phyloP scores from a whole-genome alignment of 805 yeast species.

The Kodamaea laetipori region DNA sequence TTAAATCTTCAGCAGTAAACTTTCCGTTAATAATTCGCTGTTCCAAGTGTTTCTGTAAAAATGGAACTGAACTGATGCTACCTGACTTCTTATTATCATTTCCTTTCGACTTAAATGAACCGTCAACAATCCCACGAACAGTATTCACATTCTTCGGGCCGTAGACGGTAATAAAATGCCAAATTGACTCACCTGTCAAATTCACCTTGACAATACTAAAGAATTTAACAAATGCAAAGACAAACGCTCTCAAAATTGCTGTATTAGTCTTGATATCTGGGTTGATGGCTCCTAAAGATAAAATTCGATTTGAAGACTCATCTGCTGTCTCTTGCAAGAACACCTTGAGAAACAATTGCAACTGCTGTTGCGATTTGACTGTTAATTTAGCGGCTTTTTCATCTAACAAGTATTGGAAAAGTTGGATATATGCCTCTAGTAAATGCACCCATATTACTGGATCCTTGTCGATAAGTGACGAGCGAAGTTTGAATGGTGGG shows the following conservation, averaged over 20 bases:
- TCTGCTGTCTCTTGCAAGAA: conserved; percentile 62
- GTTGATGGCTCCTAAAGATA: conserved; percentile 72
- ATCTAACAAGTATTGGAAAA: conserved; percentile 50
- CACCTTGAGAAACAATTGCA: conserved; percentile 55
- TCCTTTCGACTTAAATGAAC: conserved; percentile 49
- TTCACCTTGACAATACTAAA: conserved; percentile 59
- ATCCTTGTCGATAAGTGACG: conserved; percentile 77
- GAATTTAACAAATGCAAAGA: conserved; percentile 52
- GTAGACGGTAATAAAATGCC: conserved; percentile 66
- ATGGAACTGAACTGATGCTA: conserved; percentile 45
- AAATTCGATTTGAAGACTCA: conserved; percentile 55
- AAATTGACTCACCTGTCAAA: conserved; percentile 58
- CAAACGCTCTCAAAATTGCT: conserved; percentile 46
- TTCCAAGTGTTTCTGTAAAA: conserved; percentile 56
- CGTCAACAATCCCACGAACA: conserved; percentile 58
- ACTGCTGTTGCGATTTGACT: conserved; percentile 59
- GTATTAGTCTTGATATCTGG: conserved; percentile 64
- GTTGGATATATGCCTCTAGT: conserved; percentile 60
- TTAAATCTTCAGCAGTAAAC: conserved; percentile 48
- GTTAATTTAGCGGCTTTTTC: conserved; percentile 37
- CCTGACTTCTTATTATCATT: conserved; percentile 53
- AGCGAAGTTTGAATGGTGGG: conserved; percentile 74
- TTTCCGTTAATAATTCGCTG: conserved; percentile 48
- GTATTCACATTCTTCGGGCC: conserved; percentile 41
- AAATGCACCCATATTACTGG: conserved; percentile 83